Evolutionary conservation across 2,329 filamentous ascomycete species (phyloP), one percentile per base, ranked within the genome.

Genomic region (Fusarium coicis): DNA sequence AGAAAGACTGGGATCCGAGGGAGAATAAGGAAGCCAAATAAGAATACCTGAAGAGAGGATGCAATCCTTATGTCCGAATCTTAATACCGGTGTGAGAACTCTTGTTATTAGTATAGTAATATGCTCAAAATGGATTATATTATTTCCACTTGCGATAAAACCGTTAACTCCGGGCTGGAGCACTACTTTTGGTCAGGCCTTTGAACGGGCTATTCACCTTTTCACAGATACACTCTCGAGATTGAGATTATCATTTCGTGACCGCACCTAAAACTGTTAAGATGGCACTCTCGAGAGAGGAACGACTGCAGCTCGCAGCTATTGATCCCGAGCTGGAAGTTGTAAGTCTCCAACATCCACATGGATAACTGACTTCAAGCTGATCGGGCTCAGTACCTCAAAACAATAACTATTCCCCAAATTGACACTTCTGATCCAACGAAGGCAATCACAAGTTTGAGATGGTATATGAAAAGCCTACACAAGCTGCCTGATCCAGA

Each of bases 401-500:
- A 26, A 15, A 19, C 55, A 1, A 36, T 14, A 4, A 40, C 5
- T 0, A 30, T 63, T 63, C 56, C 61, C 5, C 30, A 43, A 4
- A 18, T 62, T 7, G 56, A 63, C 14, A 62, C 37, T 11, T 63
- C 61, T 21, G 23, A 63, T 15, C 23, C 55, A 5, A 1, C 23
- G 4, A 62, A 43, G 10, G 36, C 30, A 7, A 61, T 63, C 1
- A 21, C 30, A n/a, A 23, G 32, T 1, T 32, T 63, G 23, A 63
- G 61, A 62, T 62, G 61, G 56, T 62, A 63, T 6, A 63, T 63
- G 55, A 18, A 50, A 15, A 62, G 44, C 16, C 10, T 50, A 8
- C 37, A 63, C 3, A 34, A 43, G 15, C 49, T n/a, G 8, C 23
- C 34, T 0, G 28, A 42, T 11, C 37, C 8, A 5, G 37, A 50